Percentiles rank a stretch among this genome's conserved stretches.
Conservation (phyloP, 2,329 filamentous ascomycete species). For the Pestalotiopsis sp. region DNA sequence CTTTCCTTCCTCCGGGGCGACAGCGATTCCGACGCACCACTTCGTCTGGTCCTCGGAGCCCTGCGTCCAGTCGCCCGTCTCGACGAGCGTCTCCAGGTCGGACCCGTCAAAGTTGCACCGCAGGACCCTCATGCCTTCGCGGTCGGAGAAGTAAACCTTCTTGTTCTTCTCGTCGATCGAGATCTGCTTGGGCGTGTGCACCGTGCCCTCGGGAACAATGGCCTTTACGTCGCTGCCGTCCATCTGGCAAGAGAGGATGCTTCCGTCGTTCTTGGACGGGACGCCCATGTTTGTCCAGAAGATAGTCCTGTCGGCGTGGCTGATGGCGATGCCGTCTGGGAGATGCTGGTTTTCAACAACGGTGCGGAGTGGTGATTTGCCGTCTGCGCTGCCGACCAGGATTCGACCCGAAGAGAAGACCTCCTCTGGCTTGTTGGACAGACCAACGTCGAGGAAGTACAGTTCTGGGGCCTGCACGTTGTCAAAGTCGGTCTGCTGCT, state of each 20-base stretch:
- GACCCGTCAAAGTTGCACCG: conserved; percentile 42
- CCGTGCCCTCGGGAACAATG: conserved; percentile 43
- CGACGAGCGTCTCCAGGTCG: conserved; percentile 41
- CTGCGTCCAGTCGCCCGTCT: conserved; percentile 29
- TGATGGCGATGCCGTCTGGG: conserved; percentile 49
- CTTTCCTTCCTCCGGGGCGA: conserved; percentile 2
- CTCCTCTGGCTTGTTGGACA: conserved; percentile 7
- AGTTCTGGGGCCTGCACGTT: conserved; percentile 7
- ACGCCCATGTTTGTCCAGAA: conserved; percentile 56
- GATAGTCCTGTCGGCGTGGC: conserved; percentile 33
- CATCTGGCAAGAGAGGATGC: conserved; percentile 45
- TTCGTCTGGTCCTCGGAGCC: conserved; percentile 11
- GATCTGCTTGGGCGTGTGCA: conserved; percentile 55
- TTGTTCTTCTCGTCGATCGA: conserved; percentile 27
- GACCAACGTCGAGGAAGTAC: conserved; percentile 10
- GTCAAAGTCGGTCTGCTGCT: conserved; percentile 4
- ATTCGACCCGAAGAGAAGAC: conserved; percentile 5
- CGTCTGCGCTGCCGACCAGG: conserved; percentile 5
- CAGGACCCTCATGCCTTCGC: conserved; percentile 44
- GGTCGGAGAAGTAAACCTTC: conserved; percentile 45
- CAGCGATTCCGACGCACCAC: conserved; percentile 8
- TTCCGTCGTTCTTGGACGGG: conserved; percentile 41
- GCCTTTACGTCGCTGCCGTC: conserved; percentile 48
- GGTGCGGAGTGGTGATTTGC: conserved; percentile 6
- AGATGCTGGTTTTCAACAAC: conserved; percentile 20